phyloP scores from a whole-genome alignment of 352 stramenopile species.

The Pythium grandisporangium region DNA sequence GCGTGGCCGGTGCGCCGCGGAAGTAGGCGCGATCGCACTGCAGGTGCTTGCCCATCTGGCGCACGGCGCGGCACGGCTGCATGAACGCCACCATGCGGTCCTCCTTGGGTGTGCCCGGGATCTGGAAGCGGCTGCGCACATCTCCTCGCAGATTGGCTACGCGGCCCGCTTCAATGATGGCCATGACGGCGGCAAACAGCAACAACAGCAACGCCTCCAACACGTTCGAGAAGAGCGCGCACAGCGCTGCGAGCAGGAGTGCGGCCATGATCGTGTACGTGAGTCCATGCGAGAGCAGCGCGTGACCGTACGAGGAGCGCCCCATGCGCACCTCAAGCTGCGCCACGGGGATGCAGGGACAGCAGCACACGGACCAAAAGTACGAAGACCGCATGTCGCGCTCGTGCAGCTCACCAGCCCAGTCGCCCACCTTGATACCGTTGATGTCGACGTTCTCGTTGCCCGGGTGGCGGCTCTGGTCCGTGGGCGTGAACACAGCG shows the following conservation, averaged over 20 bases:
- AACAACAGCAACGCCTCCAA: slow-evolving; percentile 2
- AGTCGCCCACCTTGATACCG: slow-evolving; percentile 12
- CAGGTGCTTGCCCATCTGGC: slow-evolving; percentile 14
- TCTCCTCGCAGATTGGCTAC: slow-evolving; percentile 11
- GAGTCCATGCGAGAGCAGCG: slow-evolving; percentile 5
- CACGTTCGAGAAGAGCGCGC: neutral
- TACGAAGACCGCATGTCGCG: slow-evolving; percentile 5
- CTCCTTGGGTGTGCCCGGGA: slow-evolving; percentile 8
- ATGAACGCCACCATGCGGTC: slow-evolving; percentile 11
- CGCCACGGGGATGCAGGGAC: slow-evolving; percentile 9
- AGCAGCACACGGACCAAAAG: slow-evolving; percentile 13
- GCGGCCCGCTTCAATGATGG: slow-evolving; percentile 3
- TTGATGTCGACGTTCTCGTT: slow-evolving; percentile 12
- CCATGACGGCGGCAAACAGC: slow-evolving; percentile 1
- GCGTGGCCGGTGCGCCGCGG: slow-evolving; percentile 7
- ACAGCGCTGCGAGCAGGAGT: neutral
- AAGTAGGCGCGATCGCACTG: slow-evolving; percentile 15
- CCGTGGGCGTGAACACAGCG: slow-evolving; percentile 11
- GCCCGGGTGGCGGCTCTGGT: neutral
- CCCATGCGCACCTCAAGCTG: slow-evolving; percentile 13
- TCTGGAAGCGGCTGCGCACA: slow-evolving; percentile 10
- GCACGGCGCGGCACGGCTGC: slow-evolving; percentile 11
- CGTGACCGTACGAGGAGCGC: slow-evolving; percentile 3
- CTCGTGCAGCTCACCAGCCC: slow-evolving; percentile 2
- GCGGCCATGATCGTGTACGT: slow-evolving; percentile 1